Conservation (phyloP, 331 rosid species). For the Prunus yedoensis region DNA sequence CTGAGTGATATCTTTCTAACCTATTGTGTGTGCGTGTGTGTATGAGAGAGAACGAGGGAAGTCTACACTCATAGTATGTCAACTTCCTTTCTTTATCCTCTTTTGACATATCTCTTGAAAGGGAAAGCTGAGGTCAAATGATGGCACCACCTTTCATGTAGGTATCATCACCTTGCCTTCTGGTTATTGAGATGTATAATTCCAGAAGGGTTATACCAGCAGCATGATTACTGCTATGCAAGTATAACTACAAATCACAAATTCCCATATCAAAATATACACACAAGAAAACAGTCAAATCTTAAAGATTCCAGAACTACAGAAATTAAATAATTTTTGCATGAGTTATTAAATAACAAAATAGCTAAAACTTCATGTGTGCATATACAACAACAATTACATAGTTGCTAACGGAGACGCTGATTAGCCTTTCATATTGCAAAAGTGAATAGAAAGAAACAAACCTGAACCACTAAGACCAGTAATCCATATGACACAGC, state of each 20-base stretch:
- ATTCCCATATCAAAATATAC: neutral
- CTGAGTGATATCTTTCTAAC: neutral
- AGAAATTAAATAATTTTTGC: neutral
- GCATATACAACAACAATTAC: neutral
- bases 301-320: neutral
- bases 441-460: slow-evolving; percentile 21
- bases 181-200: slow-evolving; percentile 9
- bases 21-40: neutral
- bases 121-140: slow-evolving; percentile 21
- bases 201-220: slow-evolving; percentile 3
- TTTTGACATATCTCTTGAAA: neutral
- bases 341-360: neutral
- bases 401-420: neutral
- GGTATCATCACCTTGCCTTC: neutral
- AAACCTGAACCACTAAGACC: slow-evolving; percentile 99
- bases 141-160: slow-evolving; percentile 19
- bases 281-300: neutral
- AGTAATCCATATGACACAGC: slow-evolving; percentile 96
- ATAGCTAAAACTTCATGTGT: neutral
- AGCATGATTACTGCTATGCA: slow-evolving; percentile 4
- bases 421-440: neutral
- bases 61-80: neutral
- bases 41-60: neutral
- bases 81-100: neutral
- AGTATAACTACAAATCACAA: neutral